Percentiles rank a stretch among this genome's conserved stretches.
phyloP scores from a whole-genome alignment of 305 asterid genomes.

The Solanum hybrid region DNA sequence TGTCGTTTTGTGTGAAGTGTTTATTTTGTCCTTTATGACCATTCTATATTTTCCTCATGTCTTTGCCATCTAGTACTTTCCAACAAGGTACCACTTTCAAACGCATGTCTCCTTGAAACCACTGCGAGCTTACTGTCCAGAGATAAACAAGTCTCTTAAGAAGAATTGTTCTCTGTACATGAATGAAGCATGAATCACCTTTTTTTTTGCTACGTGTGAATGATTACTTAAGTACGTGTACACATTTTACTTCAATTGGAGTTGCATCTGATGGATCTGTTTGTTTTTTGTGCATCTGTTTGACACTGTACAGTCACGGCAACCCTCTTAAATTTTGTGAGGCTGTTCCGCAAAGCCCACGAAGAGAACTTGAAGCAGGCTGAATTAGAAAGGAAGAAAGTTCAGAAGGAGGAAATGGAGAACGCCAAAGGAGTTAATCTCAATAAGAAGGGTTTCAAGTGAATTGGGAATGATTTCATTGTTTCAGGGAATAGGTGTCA shows the following conservation, averaged over 20 bases:
- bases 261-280: neutral
- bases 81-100: neutral
- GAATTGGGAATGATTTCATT: constrained; percentile 21
- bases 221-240: neutral
- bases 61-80: neutral
- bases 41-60: neutral
- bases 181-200: neutral
- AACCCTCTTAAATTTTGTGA: constrained; percentile 86
- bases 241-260: neutral
- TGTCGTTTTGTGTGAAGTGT: neutral
- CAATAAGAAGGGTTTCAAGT: constrained; percentile 38
- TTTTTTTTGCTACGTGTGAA: neutral
- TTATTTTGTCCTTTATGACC: neutral
- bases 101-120: neutral
- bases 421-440: constrained; percentile 44
- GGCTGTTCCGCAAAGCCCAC: constrained; percentile 77
- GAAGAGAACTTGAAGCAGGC: constrained; percentile 89
- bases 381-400: constrained; percentile 87
- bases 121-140: neutral
- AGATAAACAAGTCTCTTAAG: neutral
- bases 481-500: neutral
- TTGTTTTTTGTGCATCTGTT: constrained; percentile 5
- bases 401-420: constrained; percentile 72
- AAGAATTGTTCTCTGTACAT: neutral
- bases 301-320: constrained; percentile 65